Base-by-base conservation (phyloP, 805 yeast species). In the Schwanniomyces pseudopolymorphus region DNA sequence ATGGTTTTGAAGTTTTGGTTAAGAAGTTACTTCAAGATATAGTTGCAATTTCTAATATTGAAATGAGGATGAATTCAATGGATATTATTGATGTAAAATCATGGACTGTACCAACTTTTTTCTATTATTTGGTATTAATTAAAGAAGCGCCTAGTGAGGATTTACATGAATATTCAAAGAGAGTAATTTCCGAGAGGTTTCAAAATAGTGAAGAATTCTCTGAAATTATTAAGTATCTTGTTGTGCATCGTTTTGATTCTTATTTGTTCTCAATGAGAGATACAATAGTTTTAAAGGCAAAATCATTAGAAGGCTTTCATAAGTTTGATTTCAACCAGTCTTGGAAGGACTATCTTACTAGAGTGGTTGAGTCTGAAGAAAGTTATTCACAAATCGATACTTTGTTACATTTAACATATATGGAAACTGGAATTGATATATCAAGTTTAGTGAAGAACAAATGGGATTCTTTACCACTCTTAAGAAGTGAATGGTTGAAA, bases 1-100 rank as follows among this genome's bases (percentile, higher is more conserved):
- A 40, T 2, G 59, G 59, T 16, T 70, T 53, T 45, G 63, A 57
- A 22, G 39, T 46, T 0, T 56, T 68, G 39, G 70, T 66, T 6
- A 72, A 72, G 45, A 56, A 51, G 39, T 50, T 70, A 3, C 58
- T 73, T 20, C 75, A 71, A 49, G 59, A 60, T 22, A 54, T 68
- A 14, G 69, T 68, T 14, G 16, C 57, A 11, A 52, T 62, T 16
- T 45, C 61, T 26, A 61, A 63, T 20, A 51, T 55, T 2, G 66
- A 60, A 1, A 69, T 62, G 11, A 60, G 67, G 40, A 60, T 53
- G 13, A 45, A 46, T 8, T 44, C 57, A 21, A 50, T 67, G 21
- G 44, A 43, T 1, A 16, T 46, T 26, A 46, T 71, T 27, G 45
- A 59, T 1, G 45, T 70, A 8, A 46, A 46, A 1, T 37, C 45